phyloP scores from a whole-genome alignment of 1,284 basidiomycete genomes.

The Irpex sp. region DNA sequence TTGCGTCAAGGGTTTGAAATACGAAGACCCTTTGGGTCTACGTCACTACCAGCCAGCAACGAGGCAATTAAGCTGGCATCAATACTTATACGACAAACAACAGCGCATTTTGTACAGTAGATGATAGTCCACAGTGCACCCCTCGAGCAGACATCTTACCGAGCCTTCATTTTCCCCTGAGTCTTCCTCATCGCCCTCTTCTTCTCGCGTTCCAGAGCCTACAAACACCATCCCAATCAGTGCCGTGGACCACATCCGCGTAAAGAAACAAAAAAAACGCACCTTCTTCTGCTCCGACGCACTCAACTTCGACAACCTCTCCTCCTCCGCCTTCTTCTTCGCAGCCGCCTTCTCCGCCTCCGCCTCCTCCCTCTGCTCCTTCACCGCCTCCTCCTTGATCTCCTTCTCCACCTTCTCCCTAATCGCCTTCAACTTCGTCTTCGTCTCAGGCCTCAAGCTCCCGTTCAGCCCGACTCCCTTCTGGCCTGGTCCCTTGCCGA shows the following conservation, averaged over 20 bases:
- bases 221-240: slow-evolving; percentile 3
- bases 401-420: slow-evolving; percentile 67
- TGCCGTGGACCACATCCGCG: neutral
- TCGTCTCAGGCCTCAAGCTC: slow-evolving; percentile 73
- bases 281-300: slow-evolving; percentile 42
- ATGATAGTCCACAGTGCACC: slow-evolving; percentile 34
- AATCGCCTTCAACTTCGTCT: slow-evolving; percentile 63
- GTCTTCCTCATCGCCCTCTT: slow-evolving; percentile 65
- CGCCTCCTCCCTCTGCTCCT: slow-evolving; percentile 69
- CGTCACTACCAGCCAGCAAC: neutral
- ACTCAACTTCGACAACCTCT: slow-evolving; percentile 61
- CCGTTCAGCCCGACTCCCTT: slow-evolving; percentile 22
- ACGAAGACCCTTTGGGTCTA: neutral
- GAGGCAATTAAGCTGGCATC: neutral
- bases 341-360: slow-evolving; percentile 76
- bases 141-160: neutral
- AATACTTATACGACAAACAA: neutral
- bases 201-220: slow-evolving; percentile 71
- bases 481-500: slow-evolving; percentile 27
- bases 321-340: slow-evolving; percentile 55
- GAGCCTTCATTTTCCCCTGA: slow-evolving; percentile 50
- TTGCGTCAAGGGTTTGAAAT: neutral
- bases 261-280: neutral
- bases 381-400: slow-evolving; percentile 65
- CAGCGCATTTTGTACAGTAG: slow-evolving; percentile 12